Evolutionary conservation across 768 basidiomycete species (phyloP).

Genomic region (Macrocybe gigantea): DNA sequence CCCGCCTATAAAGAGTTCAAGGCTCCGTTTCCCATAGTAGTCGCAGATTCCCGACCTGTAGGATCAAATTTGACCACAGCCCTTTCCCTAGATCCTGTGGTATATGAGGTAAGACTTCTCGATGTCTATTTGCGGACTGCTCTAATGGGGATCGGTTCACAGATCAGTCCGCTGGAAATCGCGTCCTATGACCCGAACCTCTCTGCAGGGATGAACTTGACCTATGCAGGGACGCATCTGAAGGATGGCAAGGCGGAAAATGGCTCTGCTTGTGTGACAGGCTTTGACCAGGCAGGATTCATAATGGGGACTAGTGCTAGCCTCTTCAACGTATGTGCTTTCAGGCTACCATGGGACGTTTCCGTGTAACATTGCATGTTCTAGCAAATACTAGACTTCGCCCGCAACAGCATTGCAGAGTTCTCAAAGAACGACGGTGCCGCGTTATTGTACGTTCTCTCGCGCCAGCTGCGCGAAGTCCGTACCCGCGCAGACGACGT

Average conservation of each 20-base stretch:
- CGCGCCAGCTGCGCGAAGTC: conserved; percentile 39
- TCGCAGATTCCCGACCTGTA: conserved; percentile 47
- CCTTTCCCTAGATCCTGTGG: conserved; percentile 36
- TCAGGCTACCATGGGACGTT: too few relatives aligned
- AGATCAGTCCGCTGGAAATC: conserved; percentile 62
- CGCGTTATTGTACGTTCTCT: conserved; percentile 43
- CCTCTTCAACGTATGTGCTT: conserved; percentile 49
- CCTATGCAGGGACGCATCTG: conserved; percentile 61
- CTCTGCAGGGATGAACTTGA: conserved; percentile 62
- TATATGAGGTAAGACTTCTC: conserved; percentile 47
- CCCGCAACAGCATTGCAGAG: conserved; percentile 31
- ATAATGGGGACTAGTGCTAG: conserved; percentile 72
- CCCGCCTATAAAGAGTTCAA: conserved; percentile 42
- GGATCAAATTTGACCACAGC: conserved; percentile 35
- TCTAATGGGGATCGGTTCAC: background rate
- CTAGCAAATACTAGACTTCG: conserved; percentile 47
- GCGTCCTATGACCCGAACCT: conserved; percentile 71
- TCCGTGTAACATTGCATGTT: background rate
- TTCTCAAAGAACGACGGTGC: conserved; percentile 29
- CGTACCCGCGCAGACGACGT: conserved; percentile 52
- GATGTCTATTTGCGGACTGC: background rate
- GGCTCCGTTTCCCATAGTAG: conserved; percentile 65
- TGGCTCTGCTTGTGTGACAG: conserved; percentile 56
- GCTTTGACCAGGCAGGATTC: conserved; percentile 72
- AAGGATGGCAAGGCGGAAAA: conserved; percentile 49